A percentile compares a stretch with the other conserved stretches of the same genome.
Evolutionary conservation across 2,329 filamentous ascomycete species (phyloP).

Genomic region (Scedosporium aurantiacum): DNA sequence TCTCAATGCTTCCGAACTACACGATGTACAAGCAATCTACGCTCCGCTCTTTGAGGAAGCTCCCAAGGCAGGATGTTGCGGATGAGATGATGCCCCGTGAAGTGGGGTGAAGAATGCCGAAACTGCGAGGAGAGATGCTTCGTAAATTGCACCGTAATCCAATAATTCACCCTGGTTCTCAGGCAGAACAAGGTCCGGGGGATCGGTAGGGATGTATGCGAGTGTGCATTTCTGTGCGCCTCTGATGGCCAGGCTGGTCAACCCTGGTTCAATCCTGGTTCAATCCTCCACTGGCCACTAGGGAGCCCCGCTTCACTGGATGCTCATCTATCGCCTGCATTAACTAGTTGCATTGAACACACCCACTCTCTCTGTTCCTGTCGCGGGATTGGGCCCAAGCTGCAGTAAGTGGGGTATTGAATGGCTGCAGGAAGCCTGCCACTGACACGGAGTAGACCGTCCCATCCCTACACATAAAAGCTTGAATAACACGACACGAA

Average conservation of each 20-base stretch:
- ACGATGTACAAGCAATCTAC: not conserved
- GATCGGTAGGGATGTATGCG: not conserved
- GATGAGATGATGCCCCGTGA: not conserved
- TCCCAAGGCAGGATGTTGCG: not conserved
- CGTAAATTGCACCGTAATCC: not conserved
- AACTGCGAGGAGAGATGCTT: not conserved
- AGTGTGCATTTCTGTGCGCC: not conserved
- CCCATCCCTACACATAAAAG: no score
- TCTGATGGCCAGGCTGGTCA: not conserved
- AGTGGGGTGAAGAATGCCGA: not conserved
- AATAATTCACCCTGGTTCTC: not conserved
- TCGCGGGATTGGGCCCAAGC: not conserved
- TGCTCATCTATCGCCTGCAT: not conserved
- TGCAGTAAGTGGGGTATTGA: not conserved
- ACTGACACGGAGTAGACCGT: not conserved
- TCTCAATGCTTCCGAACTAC: no score
- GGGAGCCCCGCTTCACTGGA: not conserved
- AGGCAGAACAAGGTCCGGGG: slow-evolving; percentile 1
- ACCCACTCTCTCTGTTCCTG: not conserved
- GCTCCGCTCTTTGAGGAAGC: not conserved
- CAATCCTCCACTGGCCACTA: not conserved
- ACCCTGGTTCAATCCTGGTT: not conserved
- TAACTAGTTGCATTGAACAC: not conserved
- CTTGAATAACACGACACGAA: no score
- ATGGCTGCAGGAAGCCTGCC: not conserved